Base-by-base conservation (phyloP, 2,329 filamentous ascomycete species). In the Aspergillus sp. region DNA sequence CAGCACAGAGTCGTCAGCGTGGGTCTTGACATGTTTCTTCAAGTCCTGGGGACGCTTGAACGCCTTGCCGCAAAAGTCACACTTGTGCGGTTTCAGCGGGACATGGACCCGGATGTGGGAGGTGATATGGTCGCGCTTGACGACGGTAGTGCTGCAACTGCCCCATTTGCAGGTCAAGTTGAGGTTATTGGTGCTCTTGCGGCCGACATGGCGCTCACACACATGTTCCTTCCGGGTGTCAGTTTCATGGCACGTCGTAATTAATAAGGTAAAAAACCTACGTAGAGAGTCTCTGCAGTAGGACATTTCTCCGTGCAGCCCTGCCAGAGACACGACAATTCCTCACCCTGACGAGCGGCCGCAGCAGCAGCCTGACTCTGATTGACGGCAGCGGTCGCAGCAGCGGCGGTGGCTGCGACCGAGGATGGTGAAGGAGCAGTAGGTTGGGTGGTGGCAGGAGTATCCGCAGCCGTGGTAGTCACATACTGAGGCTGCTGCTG, bases 1-100 rank as follows among this genome's bases (percentile, higher is more conserved):
- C 52, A 81, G 74, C 36, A 94, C 88, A 38, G 89, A 94, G 71
- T 96, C 91, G 63, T 97, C 91, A 59, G 91, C 91, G 65, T 97
- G 91, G 4, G 91, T 97, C 82, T 97, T 98, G 70, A 97, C 89
- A 68, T 98, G 93, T 76, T 98, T 98, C 82, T 98, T 97, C 61
- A 98, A 70, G 74, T 98, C 93, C 73, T 98, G 93, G 2, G 93
- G 93, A 32, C 93, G 86, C 81, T 98, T 98, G 79, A 98, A 98
- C 1, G 90, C 90, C 76, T 98, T 98, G 65, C 88, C 88, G 65
- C 93, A 98, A 72, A 96, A 94, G 66, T 96, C 90, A 70, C 93
- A 98, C 73, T 96, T 97, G 76, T 98, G 93, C 57, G 93, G 93
- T 78, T 98, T 98, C 51, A 98, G 76, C 1, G 93, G 93, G n/a